These are phyloP conservation scores for Eragrostis nindensis DNA, from an alignment of 176 grass and related monocot genomes.

Conservation along the genomic window DNA sequence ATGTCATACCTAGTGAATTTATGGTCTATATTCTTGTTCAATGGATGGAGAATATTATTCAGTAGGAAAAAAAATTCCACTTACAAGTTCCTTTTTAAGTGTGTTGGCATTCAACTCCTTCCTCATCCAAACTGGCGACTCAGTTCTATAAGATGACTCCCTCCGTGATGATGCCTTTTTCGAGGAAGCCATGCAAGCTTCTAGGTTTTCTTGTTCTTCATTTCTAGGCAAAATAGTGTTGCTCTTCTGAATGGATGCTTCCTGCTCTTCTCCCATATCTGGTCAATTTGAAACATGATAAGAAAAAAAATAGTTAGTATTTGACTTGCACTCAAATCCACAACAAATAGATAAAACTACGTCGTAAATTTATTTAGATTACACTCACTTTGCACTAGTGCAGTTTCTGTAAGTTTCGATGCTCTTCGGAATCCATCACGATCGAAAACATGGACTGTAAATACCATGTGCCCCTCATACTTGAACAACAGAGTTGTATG, in stretches of 20 bases:
- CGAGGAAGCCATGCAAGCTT: too few relatives aligned
- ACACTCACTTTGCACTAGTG: background rate
- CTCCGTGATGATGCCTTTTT: too few relatives aligned
- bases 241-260: background rate
- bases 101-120: too few relatives aligned
- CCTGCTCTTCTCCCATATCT: conserved; percentile 12
- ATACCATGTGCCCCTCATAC: conserved; percentile 18
- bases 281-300: background rate
- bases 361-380: background rate
- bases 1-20: too few relatives aligned
- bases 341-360: too few relatives aligned
- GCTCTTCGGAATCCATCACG: conserved; percentile 6
- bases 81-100: too few relatives aligned
- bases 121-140: too few relatives aligned
- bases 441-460: background rate
- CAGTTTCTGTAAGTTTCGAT: background rate
- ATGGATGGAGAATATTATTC: too few relatives aligned
- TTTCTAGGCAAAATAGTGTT: background rate
- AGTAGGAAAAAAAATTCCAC: too few relatives aligned
- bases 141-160: too few relatives aligned
- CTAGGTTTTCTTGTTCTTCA: too few relatives aligned
- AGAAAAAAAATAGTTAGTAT: background rate
- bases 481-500: background rate
- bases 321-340: background rate
- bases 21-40: too few relatives aligned